Conservation (phyloP, 2,329 filamentous ascomycete species). For the Fusarium sp. region DNA sequence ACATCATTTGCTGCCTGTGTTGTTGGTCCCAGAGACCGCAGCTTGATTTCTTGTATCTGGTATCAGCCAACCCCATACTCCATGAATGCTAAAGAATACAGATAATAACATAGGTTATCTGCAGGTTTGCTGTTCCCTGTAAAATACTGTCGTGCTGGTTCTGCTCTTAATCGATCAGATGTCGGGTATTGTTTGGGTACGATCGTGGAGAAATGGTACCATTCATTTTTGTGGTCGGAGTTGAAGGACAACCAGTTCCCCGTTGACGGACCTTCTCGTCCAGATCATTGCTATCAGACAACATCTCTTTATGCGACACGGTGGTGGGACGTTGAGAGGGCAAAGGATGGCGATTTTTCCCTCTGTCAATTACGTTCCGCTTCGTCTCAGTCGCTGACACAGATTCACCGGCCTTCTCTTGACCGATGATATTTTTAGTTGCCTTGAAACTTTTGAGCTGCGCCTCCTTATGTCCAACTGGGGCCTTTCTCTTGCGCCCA, state of each 20-base stretch:
- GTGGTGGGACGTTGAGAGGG: conserved; percentile 40
- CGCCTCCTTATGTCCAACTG: conserved; percentile 52
- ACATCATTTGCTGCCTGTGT: conserved; percentile 13
- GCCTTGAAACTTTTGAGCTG: conserved; percentile 50
- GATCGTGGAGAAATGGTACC: conserved; percentile 57
- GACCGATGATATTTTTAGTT: conserved; percentile 30
- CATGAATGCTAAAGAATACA: conserved; percentile 27
- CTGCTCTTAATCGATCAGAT: conserved; percentile 47
- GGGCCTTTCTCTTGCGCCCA: conserved; percentile 46
- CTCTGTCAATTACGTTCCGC: not conserved
- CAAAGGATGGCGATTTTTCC: conserved; percentile 9
- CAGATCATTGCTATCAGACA: not conserved
- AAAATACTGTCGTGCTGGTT: not conserved
- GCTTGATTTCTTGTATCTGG: conserved; percentile 2
- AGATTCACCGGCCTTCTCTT: conserved; percentile 33
- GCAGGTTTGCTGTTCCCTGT: not conserved
- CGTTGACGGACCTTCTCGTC: not conserved
- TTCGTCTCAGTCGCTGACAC: not conserved
- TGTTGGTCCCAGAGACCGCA: conserved; percentile 9
- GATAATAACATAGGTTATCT: conserved; percentile 15
- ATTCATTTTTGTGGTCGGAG: conserved; percentile 30
- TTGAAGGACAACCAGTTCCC: conserved; percentile 25
- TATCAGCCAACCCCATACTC: conserved; percentile 28
- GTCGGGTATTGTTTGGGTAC: conserved; percentile 52
- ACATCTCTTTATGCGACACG: not conserved